phyloP scores from a whole-genome alignment of 306 rosid species.

The Medicago ruthenica region DNA sequence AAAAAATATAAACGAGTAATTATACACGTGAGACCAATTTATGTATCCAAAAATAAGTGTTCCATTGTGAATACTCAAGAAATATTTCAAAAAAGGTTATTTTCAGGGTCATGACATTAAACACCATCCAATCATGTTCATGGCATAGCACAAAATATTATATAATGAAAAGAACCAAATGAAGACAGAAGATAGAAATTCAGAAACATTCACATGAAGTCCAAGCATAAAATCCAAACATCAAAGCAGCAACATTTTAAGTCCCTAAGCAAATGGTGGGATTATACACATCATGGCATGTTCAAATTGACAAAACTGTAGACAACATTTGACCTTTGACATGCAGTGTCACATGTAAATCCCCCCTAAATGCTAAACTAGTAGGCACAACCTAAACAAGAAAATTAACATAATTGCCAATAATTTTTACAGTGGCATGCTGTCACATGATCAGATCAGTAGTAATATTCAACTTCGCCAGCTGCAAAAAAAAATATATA shows the following conservation, averaged over 20 bases:
- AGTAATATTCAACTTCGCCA: conserved; percentile 1
- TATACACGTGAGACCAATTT: too few relatives aligned
- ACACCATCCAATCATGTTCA: neutral
- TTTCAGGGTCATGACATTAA: neutral
- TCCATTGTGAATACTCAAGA: too few relatives aligned
- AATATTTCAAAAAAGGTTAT: neutral
- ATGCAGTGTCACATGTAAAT: neutral
- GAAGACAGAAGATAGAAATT: neutral
- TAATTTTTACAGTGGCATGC: neutral
- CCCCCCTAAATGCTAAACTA: neutral
- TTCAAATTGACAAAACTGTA: neutral
- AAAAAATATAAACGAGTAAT: too few relatives aligned
- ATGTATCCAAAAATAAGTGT: too few relatives aligned
- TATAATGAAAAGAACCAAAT: neutral
- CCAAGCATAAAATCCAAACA: neutral
- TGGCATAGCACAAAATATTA: neutral
- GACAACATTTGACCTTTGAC: neutral
- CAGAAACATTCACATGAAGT: neutral
- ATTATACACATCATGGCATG: neutral
- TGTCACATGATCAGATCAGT: neutral
- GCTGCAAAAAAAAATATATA: neutral
- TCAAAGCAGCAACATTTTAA: neutral
- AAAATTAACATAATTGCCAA: conserved; percentile 5
- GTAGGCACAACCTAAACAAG: neutral
- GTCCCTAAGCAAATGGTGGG: neutral